Evolutionary conservation across 805 yeast genomes (phyloP).

Genomic region (Suhomyces emberorum): DNA sequence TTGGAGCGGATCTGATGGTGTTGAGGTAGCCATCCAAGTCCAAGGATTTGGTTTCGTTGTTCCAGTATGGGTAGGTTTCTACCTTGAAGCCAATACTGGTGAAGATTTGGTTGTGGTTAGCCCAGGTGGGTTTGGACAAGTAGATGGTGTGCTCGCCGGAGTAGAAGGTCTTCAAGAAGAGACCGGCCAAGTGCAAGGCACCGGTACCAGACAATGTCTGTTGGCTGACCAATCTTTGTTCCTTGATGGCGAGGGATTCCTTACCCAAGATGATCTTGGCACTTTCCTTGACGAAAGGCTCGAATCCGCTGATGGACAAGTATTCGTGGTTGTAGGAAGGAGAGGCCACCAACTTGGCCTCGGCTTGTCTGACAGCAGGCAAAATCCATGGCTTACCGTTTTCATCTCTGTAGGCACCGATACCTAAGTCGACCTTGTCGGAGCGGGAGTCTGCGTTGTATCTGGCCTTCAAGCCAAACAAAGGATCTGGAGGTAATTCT

Average conservation of each 20-base stretch:
- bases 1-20: slow-evolving; percentile 63
- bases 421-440: slow-evolving; percentile 79
- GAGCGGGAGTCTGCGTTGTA: slow-evolving; percentile 54
- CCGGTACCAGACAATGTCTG: slow-evolving; percentile 89
- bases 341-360: slow-evolving; percentile 54
- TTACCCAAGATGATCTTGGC: slow-evolving; percentile 70
- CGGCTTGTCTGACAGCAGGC: slow-evolving; percentile 69
- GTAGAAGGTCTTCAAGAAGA: slow-evolving; percentile 54
- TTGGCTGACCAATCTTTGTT: slow-evolving; percentile 53
- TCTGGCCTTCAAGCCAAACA: slow-evolving; percentile 77
- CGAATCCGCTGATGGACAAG: slow-evolving; percentile 75
- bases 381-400: slow-evolving; percentile 68
- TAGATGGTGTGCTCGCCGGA: slow-evolving; percentile 50
- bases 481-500: slow-evolving; percentile 79
- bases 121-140: slow-evolving; percentile 94
- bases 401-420: slow-evolving; percentile 76
- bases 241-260: slow-evolving; percentile 49
- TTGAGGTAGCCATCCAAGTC: slow-evolving; percentile 65
- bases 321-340: slow-evolving; percentile 80
- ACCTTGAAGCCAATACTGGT: slow-evolving; percentile 64
- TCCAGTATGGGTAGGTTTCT: slow-evolving; percentile 82
- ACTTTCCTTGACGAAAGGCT: slow-evolving; percentile 64
- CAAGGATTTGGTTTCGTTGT: slow-evolving; percentile 63
- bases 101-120: slow-evolving; percentile 87
- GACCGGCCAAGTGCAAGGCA: slow-evolving; percentile 86